phyloP scores from a whole-genome alignment of 2,329 filamentous ascomycete genomes.

The Calonectria montana region DNA sequence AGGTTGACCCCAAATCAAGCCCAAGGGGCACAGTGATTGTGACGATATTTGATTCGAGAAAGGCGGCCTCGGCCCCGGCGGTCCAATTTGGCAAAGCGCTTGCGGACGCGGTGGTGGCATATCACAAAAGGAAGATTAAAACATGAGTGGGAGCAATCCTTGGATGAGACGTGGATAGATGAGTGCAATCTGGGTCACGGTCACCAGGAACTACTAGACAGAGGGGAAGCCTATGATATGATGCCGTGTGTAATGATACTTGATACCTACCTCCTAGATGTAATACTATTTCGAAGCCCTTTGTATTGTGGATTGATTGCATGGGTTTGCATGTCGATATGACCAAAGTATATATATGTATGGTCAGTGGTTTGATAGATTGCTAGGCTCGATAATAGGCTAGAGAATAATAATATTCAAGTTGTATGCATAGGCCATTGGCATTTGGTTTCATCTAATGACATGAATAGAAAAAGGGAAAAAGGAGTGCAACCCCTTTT shows the following conservation, averaged over 20 bases:
- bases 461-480: neutral
- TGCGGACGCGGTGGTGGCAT: slow-evolving; percentile 33
- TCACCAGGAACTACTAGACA: neutral
- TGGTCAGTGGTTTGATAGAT: neutral
- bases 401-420: too few relatives aligned
- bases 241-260: neutral
- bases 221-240: neutral
- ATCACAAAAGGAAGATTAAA: slow-evolving; percentile 14
- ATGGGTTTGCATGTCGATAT: neutral
- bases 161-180: neutral
- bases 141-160: neutral
- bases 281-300: neutral
- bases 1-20: slow-evolving; percentile 38
- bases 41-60: slow-evolving; percentile 22
- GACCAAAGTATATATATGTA: neutral
- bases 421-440: too few relatives aligned
- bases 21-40: slow-evolving; percentile 35
- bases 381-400: too few relatives aligned
- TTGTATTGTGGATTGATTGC: neutral
- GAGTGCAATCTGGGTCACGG: neutral
- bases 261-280: neutral
- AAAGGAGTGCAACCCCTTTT: neutral
- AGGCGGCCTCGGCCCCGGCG: slow-evolving; percentile 35
- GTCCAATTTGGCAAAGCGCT: slow-evolving; percentile 37
- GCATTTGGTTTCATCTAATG: too few relatives aligned